Base-by-base conservation (phyloP, 495 filamentous ascomycete genomes). In the Penicillium silybi region DNA sequence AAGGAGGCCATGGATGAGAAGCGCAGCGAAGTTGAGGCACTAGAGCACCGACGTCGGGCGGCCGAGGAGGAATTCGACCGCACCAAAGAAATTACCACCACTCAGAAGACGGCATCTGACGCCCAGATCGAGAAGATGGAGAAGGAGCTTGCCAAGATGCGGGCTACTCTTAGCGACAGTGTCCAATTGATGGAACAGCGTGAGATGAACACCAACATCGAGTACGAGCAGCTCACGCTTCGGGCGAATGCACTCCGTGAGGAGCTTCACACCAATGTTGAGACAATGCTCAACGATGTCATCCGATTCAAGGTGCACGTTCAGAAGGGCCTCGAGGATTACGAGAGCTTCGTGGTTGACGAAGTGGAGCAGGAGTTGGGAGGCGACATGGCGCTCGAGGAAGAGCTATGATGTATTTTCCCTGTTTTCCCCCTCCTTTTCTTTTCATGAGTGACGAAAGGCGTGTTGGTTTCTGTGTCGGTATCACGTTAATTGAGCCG, bases 301-400 rank as follows among this genome's bases (percentile, higher is more conserved):
- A 95, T 97, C 75, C 90, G 90, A 58, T 98, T 98, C 84, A 98
- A 98, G 74, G 85, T 97, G 49, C 93, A 97, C 64, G 79, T 98
- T 41, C 93, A 97, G 68, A 89, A 89, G 69, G 85, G 82, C 47
- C 73, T 98, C 32, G 91, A 96, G 67, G 88, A 91, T 61, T 96
- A 95, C 66, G 92, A 97, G 68, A 85, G 81, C 44, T 95, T 96
- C 63, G 89, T 93, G 3, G 87, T 88, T 17, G 87, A 92, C 58
- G 92, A 97, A 75, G 85, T 95, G 34, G 87, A 92, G 73, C 83
- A 86, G 67, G 90, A 96, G 73, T 70, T 89, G 18, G 84, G 78
- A 23, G 80, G 75, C 10, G 80, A 77, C 22, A 57, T 59, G 16
- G 49, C 51, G 22, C 55, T 62, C 7, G 70, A 66, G 13, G 71